Conservation (phyloP, 2,329 filamentous ascomycete genomes). For the Fusarium oxysporum region DNA sequence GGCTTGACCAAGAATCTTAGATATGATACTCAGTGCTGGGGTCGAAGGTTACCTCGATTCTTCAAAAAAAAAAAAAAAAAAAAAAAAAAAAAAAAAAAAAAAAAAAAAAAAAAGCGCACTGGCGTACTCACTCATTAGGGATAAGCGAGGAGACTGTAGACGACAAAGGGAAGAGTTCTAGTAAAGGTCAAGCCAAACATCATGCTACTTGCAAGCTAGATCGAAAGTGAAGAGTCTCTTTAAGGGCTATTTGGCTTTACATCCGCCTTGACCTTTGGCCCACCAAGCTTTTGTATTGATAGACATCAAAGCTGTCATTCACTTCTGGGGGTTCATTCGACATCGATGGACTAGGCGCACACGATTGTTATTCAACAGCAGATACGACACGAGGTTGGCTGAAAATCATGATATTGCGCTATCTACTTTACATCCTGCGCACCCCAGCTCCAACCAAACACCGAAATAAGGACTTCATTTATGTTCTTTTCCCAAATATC, state of each 20-base stretch:
- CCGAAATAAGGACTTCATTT: slow-evolving; percentile 43
- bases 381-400: background rate
- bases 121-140: background rate
- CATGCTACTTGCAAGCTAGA: background rate
- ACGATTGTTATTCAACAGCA: background rate
- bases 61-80: background rate
- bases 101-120: background rate
- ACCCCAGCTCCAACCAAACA: slow-evolving; percentile 47
- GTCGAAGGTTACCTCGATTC: background rate
- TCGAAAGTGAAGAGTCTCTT: background rate
- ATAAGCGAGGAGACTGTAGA: background rate
- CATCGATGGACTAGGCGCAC: background rate
- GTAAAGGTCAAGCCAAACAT: background rate
- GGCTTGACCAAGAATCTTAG: background rate
- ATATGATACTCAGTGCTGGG: background rate
- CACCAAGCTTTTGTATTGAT: background rate
- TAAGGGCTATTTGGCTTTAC: background rate
- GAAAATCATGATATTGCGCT: slow-evolving; percentile 45
- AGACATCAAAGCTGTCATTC: background rate
- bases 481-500: slow-evolving; percentile 45
- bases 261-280: background rate
- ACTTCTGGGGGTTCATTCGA: background rate
- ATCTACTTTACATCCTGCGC: slow-evolving; percentile 50
- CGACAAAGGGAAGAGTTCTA: background rate
- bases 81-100: background rate